These are phyloP conservation scores for Zopfia rhizophila DNA, from an alignment of 2,329 filamentous ascomycete genomes.

Conservation along the genomic window DNA sequence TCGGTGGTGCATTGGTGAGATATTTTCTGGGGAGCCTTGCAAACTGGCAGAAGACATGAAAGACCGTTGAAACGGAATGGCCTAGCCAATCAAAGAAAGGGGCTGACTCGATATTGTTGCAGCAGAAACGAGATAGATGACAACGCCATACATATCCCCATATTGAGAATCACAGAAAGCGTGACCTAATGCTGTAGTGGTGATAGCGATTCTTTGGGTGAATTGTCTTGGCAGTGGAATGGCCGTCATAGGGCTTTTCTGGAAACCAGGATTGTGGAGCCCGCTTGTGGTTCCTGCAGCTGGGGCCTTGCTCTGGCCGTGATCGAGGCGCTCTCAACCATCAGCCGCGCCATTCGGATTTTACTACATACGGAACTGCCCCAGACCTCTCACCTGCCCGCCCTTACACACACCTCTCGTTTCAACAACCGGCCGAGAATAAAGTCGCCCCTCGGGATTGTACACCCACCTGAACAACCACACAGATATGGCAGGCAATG, in stretches of 20 bases:
- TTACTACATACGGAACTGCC: not conserved
- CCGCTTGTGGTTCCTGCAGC: conserved; percentile 18
- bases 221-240: conserved; percentile 2
- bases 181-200: no score
- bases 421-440: no score
- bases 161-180: no score
- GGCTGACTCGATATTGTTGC: conserved; percentile 3
- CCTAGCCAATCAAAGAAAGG: conserved; percentile 6
- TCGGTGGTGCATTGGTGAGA: no score
- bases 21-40: conserved; percentile 1
- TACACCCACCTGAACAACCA: no score
- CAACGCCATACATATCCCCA: not conserved
- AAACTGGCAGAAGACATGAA: conserved; percentile 7
- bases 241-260: conserved; percentile 7
- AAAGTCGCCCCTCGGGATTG: no score
- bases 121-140: conserved; percentile 10
- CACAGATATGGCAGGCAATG: conserved; percentile 36
- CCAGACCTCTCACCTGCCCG: not conserved
- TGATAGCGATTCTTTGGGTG: no score
- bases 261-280: conserved; percentile 18
- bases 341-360: not conserved
- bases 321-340: not conserved
- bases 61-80: conserved; percentile 9
- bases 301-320: not conserved
- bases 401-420: no score